A percentile compares a stretch with the other conserved stretches of the same genome.
Conservation (phyloP, 176 grass and related monocot species). For the Lolium perenne region DNA sequence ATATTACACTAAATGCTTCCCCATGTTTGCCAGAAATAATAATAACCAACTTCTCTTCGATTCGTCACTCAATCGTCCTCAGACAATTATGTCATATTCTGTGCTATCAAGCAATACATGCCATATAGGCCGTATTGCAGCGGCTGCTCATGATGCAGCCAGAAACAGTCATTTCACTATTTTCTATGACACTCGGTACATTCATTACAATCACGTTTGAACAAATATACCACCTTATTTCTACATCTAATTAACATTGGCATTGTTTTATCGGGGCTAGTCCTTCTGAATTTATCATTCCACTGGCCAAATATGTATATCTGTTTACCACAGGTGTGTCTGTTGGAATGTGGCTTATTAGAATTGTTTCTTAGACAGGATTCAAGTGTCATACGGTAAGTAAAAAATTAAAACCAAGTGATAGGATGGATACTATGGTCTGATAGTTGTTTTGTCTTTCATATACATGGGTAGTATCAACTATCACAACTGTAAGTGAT, state of each 20-base stretch:
- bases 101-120: constrained; percentile 95
- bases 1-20: neutral
- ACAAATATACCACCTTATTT: constrained; percentile 2
- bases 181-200: constrained; percentile 90
- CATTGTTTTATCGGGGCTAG: constrained; percentile 69
- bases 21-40: constrained; percentile 67
- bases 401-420: constrained; percentile 31
- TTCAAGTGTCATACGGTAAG: constrained; percentile 81
- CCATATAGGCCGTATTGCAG: constrained; percentile 97
- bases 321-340: constrained; percentile 92
- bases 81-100: constrained; percentile 95
- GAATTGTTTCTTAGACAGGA: constrained; percentile 99
- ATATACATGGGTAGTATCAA: too few species aligned
- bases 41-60: constrained; percentile 91
- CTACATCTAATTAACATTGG: constrained; percentile 17
- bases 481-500: too few species aligned
- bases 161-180: constrained; percentile 95
- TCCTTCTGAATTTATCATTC: constrained; percentile 95
- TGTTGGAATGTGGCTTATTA: constrained; percentile 90
- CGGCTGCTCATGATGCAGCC: constrained; percentile 91
- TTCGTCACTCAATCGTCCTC: too few species aligned
- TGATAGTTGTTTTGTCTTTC: constrained; percentile 43
- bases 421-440: constrained; percentile 23
- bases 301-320: constrained; percentile 94
- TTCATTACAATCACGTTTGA: constrained; percentile 13